Conservation (phyloP, 495 filamentous ascomycete species). For the Pyronema omphalodes region DNA sequence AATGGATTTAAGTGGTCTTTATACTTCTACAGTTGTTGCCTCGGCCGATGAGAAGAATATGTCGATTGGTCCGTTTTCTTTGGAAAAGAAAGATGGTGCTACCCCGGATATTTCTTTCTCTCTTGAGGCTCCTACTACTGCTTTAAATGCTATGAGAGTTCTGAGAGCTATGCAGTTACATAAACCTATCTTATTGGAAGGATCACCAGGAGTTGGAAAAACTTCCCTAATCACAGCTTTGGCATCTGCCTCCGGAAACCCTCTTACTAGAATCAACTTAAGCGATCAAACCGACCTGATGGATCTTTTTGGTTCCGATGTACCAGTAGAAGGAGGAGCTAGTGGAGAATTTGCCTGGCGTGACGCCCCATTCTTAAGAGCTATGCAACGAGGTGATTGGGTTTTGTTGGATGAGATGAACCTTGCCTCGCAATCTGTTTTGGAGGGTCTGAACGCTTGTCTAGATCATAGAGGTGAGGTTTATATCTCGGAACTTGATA, state of each 20-base stretch:
- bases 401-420: slow-evolving; percentile 98
- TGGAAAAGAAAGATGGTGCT: slow-evolving; percentile 34
- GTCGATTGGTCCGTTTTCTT: slow-evolving; percentile 52
- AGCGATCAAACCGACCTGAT: slow-evolving; percentile 96
- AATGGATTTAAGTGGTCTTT: slow-evolving; percentile 42
- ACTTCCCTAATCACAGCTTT: slow-evolving; percentile 79
- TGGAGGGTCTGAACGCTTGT: slow-evolving; percentile 94
- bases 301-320: slow-evolving; percentile 93
- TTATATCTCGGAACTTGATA: slow-evolving; percentile 85
- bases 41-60: slow-evolving; percentile 32
- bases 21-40: slow-evolving; percentile 31
- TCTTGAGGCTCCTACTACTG: slow-evolving; percentile 75
- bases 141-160: slow-evolving; percentile 73
- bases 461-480: slow-evolving; percentile 93
- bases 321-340: slow-evolving; percentile 74
- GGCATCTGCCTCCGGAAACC: slow-evolving; percentile 54
- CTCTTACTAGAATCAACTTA: slow-evolving; percentile 82
- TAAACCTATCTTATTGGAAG: slow-evolving; percentile 86
- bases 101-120: slow-evolving; percentile 46
- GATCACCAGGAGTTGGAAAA: slow-evolving; percentile 92
- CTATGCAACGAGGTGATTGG: slow-evolving; percentile 93
- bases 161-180: slow-evolving; percentile 72
- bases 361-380: slow-evolving; percentile 83
- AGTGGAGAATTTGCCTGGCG: slow-evolving; percentile 84
- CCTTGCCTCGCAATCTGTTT: slow-evolving; percentile 84